These are phyloP conservation scores for Spergularia bocconei DNA, from an alignment of 148 eudicot species.

Conservation along the genomic window DNA sequence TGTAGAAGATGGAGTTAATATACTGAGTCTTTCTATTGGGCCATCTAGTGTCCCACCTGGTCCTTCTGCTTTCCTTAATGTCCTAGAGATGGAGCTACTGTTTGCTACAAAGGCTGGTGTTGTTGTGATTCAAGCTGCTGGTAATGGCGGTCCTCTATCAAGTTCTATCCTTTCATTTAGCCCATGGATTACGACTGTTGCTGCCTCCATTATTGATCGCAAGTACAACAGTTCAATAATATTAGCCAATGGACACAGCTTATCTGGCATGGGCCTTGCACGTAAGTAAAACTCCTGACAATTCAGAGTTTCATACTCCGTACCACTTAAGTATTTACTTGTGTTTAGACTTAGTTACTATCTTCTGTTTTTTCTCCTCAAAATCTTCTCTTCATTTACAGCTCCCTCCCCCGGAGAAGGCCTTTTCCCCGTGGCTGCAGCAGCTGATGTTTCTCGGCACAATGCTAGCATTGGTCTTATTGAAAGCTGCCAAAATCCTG, in stretches of 20 bases:
- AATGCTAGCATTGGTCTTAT: conserved; percentile 40
- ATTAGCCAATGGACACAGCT: conserved; percentile 47
- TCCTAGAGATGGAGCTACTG: conserved; percentile 52
- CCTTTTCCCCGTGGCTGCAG: conserved; percentile 51
- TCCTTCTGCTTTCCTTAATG: conserved; percentile 54
- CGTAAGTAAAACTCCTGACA: conserved; percentile 34
- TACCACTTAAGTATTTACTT: background rate
- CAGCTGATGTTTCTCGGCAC: conserved; percentile 50
- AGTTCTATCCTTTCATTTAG: conserved; percentile 65
- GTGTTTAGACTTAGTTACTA: background rate
- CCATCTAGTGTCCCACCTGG: conserved; percentile 68
- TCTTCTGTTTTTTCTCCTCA: background rate
- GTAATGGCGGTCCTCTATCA: conserved; percentile 65
- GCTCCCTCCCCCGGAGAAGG: conserved; percentile 53
- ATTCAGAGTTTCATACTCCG: background rate
- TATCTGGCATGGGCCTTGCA: conserved; percentile 58
- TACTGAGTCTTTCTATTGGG: conserved; percentile 63
- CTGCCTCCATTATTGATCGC: conserved; percentile 59
- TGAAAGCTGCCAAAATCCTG: conserved; percentile 55
- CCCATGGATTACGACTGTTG: conserved; percentile 70
- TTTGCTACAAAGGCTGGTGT: conserved; percentile 74
- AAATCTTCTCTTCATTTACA: conserved; percentile 22
- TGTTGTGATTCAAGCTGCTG: conserved; percentile 62
- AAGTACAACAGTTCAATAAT: conserved; percentile 45
- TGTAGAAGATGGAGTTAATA: conserved; percentile 65